Conservation (phyloP, 179 eudicot species). For the Monotropa hypopitys region DNA sequence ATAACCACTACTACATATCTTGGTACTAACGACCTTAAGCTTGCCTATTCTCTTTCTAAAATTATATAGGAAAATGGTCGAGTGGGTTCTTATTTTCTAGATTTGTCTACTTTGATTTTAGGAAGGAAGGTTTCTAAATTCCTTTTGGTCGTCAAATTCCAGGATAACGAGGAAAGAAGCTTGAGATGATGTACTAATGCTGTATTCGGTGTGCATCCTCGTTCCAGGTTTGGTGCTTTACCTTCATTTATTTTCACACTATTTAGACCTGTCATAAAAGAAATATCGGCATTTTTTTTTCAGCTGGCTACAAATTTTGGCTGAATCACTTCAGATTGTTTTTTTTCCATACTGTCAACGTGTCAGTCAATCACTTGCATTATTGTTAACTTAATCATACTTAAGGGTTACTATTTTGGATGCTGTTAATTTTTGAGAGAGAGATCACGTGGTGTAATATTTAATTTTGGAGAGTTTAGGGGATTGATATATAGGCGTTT, state of each 20-base stretch:
- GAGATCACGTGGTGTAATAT: neutral
- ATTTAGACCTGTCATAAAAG: neutral
- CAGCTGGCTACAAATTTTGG: neutral
- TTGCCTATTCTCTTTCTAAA: neutral
- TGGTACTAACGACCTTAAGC: neutral
- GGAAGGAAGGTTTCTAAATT: neutral
- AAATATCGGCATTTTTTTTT: neutral
- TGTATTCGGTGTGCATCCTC: neutral
- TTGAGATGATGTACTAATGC: slow-evolving; percentile 21
- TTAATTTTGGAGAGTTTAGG: neutral
- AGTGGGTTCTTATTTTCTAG: neutral
- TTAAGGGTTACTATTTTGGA: neutral
- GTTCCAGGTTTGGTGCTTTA: neutral
- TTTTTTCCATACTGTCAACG: neutral
- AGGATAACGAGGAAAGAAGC: slow-evolving; percentile 79
- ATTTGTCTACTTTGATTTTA: neutral
- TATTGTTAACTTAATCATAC: neutral
- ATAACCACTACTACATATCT: neutral
- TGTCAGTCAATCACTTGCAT: neutral
- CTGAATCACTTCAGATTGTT: neutral
- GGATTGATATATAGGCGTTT: neutral
- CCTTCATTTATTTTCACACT: neutral
- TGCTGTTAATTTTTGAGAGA: neutral
- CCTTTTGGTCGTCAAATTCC: slow-evolving; percentile 6
- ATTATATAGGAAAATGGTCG: neutral